These are phyloP conservation scores for Sporisorium exsertum DNA, from an alignment of 1,284 basidiomycete species.

Conservation along the genomic window DNA sequence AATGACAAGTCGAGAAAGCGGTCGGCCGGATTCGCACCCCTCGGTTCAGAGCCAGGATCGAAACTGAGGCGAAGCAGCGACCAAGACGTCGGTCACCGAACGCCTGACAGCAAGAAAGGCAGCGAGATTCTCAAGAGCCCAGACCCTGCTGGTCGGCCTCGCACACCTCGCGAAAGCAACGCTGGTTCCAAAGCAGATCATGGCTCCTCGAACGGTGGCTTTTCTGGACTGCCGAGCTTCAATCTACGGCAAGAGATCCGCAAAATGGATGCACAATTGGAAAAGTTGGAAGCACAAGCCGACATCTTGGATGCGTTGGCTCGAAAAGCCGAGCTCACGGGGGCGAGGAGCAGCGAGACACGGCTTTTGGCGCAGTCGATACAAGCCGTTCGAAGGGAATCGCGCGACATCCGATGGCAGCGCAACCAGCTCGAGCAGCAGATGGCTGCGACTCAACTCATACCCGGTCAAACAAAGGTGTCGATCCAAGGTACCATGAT, in stretches of 20 bases:
- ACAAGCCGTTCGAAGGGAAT: slow-evolving; percentile 81
- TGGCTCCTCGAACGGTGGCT: not conserved
- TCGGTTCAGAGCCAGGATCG: slow-evolving; percentile 13
- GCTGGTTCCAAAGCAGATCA: slow-evolving; percentile 1
- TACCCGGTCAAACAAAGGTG: slow-evolving; percentile 78
- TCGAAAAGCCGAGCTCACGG: slow-evolving; percentile 92
- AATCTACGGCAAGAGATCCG: slow-evolving; percentile 35
- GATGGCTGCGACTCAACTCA: slow-evolving; percentile 89
- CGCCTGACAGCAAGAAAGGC: slow-evolving; percentile 19
- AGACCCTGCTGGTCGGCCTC: slow-evolving; percentile 8
- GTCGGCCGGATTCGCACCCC: slow-evolving; percentile 6
- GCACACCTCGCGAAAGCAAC: slow-evolving; percentile 12
- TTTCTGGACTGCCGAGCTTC: slow-evolving; percentile 21
- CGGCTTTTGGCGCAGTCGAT: slow-evolving; percentile 83
- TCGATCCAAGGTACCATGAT: slow-evolving; percentile 49
- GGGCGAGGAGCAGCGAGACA: slow-evolving; percentile 82
- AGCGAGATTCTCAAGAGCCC: slow-evolving; percentile 1
- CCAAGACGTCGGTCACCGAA: slow-evolving; percentile 11
- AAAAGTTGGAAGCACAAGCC: slow-evolving; percentile 82
- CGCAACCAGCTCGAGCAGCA: slow-evolving; percentile 75
- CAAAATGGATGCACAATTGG: slow-evolving; percentile 75
- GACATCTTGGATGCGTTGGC: slow-evolving; percentile 85
- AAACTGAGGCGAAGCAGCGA: slow-evolving; percentile 21
- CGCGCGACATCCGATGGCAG: slow-evolving; percentile 86
- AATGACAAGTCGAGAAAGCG: slow-evolving; percentile 29